These are phyloP conservation scores for Epithele typhae DNA, from an alignment of 768 basidiomycete species.

Conservation along the genomic window DNA sequence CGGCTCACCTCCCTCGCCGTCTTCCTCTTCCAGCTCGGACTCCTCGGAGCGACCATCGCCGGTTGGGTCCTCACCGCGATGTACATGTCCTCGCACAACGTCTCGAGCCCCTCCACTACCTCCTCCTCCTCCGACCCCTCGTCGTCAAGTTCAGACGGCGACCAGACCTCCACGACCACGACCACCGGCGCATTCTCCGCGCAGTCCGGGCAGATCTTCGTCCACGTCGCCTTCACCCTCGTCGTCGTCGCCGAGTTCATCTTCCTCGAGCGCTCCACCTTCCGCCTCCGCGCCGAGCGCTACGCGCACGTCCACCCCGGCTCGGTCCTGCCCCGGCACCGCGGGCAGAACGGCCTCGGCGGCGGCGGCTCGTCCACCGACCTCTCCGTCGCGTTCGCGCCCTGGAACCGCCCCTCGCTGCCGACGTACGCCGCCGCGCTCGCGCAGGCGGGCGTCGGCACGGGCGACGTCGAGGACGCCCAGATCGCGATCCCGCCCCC, in stretches of 20 bases:
- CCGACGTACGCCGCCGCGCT: conserved; percentile 70
- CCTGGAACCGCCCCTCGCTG: conserved; percentile 68
- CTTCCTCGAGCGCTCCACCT: conserved; percentile 61
- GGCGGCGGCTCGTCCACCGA: not conserved
- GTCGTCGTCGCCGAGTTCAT: conserved; percentile 47
- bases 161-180: conserved; percentile 2
- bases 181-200: conserved; percentile 4
- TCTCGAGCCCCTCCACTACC: too few species aligned
- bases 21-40: conserved; percentile 34
- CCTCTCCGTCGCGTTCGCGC: conserved; percentile 34
- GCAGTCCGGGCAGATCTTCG: conserved; percentile 37
- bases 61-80: conserved; percentile 49
- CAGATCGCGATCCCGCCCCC: conserved; percentile 65
- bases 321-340: conserved; percentile 33
- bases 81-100: conserved; percentile 15
- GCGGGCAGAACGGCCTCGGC: not conserved
- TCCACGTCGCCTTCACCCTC: conserved; percentile 61
- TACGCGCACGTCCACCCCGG: conserved; percentile 57
- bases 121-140: not conserved
- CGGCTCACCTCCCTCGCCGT: conserved; percentile 39
- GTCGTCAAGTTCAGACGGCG: not conserved
- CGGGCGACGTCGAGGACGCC: conserved; percentile 73
- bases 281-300: conserved; percentile 62
- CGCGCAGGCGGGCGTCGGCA: conserved; percentile 63
- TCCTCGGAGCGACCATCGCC: conserved; percentile 44